These are phyloP conservation scores for Cytidiella melzeri DNA, from an alignment of 768 basidiomycete genomes.

Conservation along the genomic window DNA sequence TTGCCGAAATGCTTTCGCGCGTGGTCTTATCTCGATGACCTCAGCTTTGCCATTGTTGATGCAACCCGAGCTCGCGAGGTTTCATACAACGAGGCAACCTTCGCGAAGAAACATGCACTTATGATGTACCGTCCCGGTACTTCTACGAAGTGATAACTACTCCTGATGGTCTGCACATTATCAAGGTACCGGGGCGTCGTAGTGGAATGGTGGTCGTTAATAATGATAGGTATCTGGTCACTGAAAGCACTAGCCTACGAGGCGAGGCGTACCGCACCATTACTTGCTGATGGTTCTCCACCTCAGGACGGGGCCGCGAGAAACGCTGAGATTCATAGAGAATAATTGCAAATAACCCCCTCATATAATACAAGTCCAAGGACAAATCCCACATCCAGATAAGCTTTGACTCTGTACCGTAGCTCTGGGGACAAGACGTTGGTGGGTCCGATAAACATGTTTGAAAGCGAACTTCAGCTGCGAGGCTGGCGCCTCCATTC, in stretches of 20 bases:
- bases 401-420: conserved; percentile 44
- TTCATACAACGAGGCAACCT: too few relatives aligned
- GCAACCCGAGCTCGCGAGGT: too few relatives aligned
- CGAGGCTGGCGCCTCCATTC: conserved; percentile 8
- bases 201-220: background rate
- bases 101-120: too few relatives aligned
- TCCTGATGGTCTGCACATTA: conserved; percentile 42
- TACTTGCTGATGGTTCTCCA: conserved; percentile 14
- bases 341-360: conserved; percentile 39
- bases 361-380: conserved; percentile 34
- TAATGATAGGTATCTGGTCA: background rate
- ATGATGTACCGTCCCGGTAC: too few relatives aligned
- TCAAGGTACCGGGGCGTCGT: conserved; percentile 29
- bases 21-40: too few relatives aligned
- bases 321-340: conserved; percentile 31
- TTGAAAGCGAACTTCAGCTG: conserved; percentile 9
- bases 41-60: too few relatives aligned
- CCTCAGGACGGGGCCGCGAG: conserved; percentile 23
- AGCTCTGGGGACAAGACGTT: conserved; percentile 41
- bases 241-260: conserved; percentile 32
- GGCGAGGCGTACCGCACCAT: conserved; percentile 24
- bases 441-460: conserved; percentile 15
- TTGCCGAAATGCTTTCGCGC: too few relatives aligned
- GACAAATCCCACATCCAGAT: conserved; percentile 45
- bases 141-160: conserved; percentile 37